Percentiles rank a stretch among this genome's conserved stretches.
These are phyloP conservation scores for Colletotrichum brevisporum DNA, from an alignment of 2,329 filamentous ascomycete genomes.

Conservation along the genomic window DNA sequence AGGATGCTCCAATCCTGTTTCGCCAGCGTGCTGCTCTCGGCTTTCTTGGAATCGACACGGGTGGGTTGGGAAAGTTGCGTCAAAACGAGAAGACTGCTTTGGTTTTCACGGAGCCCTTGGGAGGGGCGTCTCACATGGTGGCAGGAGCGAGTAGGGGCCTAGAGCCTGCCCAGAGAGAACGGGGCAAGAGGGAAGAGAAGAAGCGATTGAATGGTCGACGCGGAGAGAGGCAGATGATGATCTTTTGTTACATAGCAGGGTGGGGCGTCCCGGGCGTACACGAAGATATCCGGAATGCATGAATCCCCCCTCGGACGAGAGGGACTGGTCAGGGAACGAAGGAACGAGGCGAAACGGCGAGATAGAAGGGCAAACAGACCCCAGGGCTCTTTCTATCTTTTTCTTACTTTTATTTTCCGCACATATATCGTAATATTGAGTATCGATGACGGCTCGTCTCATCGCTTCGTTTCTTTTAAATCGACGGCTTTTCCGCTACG, in stretches of 20 bases:
- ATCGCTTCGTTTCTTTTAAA: not conserved
- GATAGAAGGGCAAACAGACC: constrained; percentile 1
- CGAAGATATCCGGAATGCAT: constrained; percentile 28
- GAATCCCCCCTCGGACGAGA: not conserved
- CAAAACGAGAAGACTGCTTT: not conserved
- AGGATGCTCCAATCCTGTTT: not conserved
- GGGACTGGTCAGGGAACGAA: not conserved
- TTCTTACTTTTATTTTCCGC: not conserved
- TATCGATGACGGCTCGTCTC: not conserved
- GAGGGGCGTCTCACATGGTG: no score
- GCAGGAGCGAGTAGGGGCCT: no score
- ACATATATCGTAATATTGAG: constrained; percentile 25
- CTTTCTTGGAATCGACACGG: constrained; percentile 1
- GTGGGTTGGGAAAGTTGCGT: constrained; percentile 17
- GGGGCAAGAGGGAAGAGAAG: not conserved
- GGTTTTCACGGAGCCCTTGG: not conserved
- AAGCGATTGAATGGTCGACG: not conserved
- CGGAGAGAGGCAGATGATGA: not conserved
- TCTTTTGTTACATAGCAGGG: constrained; percentile 14
- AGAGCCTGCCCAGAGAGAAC: not conserved
- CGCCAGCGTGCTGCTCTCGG: not conserved
- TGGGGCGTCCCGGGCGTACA: constrained; percentile 38
- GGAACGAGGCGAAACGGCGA: not conserved
- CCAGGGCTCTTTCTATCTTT: not conserved
- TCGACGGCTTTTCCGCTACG: not conserved